These are phyloP conservation scores for Lodderomyces beijingensis DNA, from an alignment of 1,139 yeast species.

Conservation along the genomic window DNA sequence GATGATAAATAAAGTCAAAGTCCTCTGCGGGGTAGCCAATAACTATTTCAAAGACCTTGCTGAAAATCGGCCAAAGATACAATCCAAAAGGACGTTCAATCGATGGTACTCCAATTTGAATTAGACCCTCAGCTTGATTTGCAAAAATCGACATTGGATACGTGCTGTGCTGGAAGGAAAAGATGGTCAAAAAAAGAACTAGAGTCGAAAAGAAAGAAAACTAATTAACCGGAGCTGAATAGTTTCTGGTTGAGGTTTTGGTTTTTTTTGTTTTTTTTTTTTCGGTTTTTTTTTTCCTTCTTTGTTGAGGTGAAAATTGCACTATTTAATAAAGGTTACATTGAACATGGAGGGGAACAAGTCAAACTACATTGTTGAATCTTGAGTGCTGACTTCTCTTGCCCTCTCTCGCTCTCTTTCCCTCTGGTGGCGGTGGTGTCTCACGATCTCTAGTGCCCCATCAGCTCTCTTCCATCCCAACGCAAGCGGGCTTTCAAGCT, in stretches of 20 bases:
- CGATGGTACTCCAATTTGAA: conserved; percentile 44
- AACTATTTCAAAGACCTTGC: conserved; percentile 45
- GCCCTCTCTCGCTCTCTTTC: too few species aligned
- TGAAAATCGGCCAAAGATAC: conserved; percentile 84
- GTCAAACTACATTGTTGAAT: too few species aligned
- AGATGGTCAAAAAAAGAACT: conserved; percentile 1
- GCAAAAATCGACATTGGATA: too few species aligned
- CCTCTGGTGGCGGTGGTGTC: too few species aligned
- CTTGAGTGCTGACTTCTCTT: neutral
- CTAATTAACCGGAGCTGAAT: neutral
- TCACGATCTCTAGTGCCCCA: too few species aligned
- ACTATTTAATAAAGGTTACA: too few species aligned
- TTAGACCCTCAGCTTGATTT: conserved; percentile 1
- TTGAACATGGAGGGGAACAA: too few species aligned
- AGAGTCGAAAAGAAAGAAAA: neutral
- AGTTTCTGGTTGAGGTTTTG: neutral
- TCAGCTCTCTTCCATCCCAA: too few species aligned
- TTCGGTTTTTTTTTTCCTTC: neutral
- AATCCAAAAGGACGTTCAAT: conserved; percentile 86
- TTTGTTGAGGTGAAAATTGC: too few species aligned
- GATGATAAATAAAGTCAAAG: conserved; percentile 63
- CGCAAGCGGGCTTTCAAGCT: too few species aligned
- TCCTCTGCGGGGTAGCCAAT: conserved; percentile 68
- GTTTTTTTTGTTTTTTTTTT: neutral
- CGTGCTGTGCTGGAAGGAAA: too few species aligned